Evolutionary conservation across 306 rosid genomes (phyloP), one percentile per base, ranked within the genome.

Genomic region (Ziziphus jujuba): DNA sequence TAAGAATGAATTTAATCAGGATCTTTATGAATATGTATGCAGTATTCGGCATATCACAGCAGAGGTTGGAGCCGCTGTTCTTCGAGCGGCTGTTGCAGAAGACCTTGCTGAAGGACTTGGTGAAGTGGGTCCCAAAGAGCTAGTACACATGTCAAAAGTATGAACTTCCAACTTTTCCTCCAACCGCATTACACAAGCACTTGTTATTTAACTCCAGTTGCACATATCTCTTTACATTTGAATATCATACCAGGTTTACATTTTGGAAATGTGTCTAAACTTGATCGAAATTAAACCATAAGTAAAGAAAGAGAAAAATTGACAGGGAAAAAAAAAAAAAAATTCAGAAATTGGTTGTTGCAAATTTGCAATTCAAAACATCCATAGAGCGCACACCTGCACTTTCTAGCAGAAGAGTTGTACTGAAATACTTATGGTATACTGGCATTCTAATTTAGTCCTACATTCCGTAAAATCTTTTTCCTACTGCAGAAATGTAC

Each of bases 51-150:
- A 82, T 31, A 77, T 92, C 65, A 89, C 98, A 4, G 92, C 80
- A 0, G 88, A 89, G 81, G 98, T 92, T 67, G 98, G 98, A 69
- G 97, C 96, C 61, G 96, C 98, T 65, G 98, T 92, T 52, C 21
- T 89, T 51, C 81, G 77, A 34, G 89, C 87, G 38, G 98, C 98
- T 59, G 84, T 89, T 58, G 84, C 82, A 31, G 98, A 92, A 73
- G 84, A 76, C 25, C 64, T 87, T 45, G 98, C 97, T 7, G 98
- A 92, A 73, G 98, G 98, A 20, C 86, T 76, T 16, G 74, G 84
- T 6, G 96, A 87, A 22, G 75, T 87, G 6, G 91, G 96, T 45
- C 45, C 73, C 31, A 82, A 51, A 80, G 98, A 89, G 77, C 91
- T 92, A 70, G 55, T 15, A 14, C 74, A 73, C 31, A 92, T 89